phyloP scores from a whole-genome alignment of 2,329 filamentous ascomycete species.

The Geoglossum cookeanum region DNA sequence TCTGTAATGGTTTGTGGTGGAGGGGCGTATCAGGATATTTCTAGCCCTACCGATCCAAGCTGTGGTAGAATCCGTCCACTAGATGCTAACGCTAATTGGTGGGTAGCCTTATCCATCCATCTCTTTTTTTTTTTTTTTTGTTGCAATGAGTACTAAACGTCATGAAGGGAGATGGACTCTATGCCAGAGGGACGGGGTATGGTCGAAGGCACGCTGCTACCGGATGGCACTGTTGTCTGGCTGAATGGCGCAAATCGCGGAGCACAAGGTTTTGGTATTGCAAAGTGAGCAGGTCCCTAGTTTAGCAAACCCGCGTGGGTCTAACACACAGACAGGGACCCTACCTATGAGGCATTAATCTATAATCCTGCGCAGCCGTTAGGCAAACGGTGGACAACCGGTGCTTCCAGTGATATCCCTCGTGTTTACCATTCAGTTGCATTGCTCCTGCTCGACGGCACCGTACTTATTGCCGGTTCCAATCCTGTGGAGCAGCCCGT shows the following conservation, averaged over 20 bases:
- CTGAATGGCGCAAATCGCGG: constrained; percentile 39
- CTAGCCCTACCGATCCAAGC: constrained; percentile 36
- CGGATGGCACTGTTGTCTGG: constrained; percentile 40
- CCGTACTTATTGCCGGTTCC: constrained; percentile 37
- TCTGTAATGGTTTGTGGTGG: constrained; percentile 40
- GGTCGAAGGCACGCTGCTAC: constrained; percentile 39
- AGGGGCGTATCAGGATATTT: constrained; percentile 39
- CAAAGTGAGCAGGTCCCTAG: constrained; percentile 10
- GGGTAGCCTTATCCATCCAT: neutral
- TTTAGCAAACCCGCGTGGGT: too few relatives aligned
- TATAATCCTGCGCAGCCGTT: constrained; percentile 35
- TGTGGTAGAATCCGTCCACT: constrained; percentile 37
- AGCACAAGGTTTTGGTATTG: constrained; percentile 40
- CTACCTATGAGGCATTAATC: constrained; percentile 35
- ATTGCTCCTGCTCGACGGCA: constrained; percentile 39
- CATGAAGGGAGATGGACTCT: constrained; percentile 27
- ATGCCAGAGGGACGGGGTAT: constrained; percentile 40
- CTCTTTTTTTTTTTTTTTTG: neutral
- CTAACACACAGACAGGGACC: constrained; percentile 17
- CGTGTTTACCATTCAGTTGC: constrained; percentile 43
- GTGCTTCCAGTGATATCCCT: constrained; percentile 24
- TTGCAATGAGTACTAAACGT: neutral
- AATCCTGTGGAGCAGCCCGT: constrained; percentile 41
- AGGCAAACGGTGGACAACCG: constrained; percentile 29
- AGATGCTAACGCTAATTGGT: constrained; percentile 28